Percentiles rank a stretch among this genome's conserved stretches.
These are phyloP conservation scores for Pascua guehoae DNA, from an alignment of 1,284 basidiomycete genomes.

Conservation along the genomic window DNA sequence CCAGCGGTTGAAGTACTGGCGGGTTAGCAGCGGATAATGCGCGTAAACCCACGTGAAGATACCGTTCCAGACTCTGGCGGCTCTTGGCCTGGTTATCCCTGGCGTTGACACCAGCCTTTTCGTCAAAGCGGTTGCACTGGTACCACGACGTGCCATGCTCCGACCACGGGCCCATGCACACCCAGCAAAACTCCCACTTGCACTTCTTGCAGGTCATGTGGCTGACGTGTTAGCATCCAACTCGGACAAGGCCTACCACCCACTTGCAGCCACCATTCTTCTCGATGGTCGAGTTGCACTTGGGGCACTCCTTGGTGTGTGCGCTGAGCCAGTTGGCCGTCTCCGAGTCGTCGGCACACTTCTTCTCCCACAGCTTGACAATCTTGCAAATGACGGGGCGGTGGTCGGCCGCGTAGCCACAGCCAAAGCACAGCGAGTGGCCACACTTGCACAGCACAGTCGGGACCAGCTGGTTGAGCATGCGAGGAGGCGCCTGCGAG, in stretches of 20 bases:
- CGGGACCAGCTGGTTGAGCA: slow-evolving; percentile 77
- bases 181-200: slow-evolving; percentile 75
- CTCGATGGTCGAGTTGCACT: slow-evolving; percentile 95
- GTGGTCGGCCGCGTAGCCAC: slow-evolving; percentile 78
- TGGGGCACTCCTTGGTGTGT: slow-evolving; percentile 95
- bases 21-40: not conserved
- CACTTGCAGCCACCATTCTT: slow-evolving; percentile 99
- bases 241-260: slow-evolving; percentile 42
- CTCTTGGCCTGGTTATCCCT: slow-evolving; percentile 84
- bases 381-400: slow-evolving; percentile 85
- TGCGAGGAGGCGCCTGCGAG: slow-evolving; percentile 67
- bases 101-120: slow-evolving; percentile 82
- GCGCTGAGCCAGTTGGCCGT: slow-evolving; percentile 99
- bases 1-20: slow-evolving; percentile 89
- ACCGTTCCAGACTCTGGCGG: slow-evolving; percentile 85
- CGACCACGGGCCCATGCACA: slow-evolving; percentile 80
- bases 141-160: slow-evolving; percentile 98
- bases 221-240: slow-evolving; percentile 52
- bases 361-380: slow-evolving; percentile 91
- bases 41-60: slow-evolving; percentile 76
- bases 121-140: slow-evolving; percentile 95
- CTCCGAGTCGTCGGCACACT: slow-evolving; percentile 95
- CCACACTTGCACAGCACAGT: slow-evolving; percentile 73
- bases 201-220: slow-evolving; percentile 99
- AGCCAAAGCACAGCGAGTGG: slow-evolving; percentile 89